Evolutionary conservation across 2,329 filamentous ascomycete species (phyloP).

Genomic region (Penicillium expansum): DNA sequence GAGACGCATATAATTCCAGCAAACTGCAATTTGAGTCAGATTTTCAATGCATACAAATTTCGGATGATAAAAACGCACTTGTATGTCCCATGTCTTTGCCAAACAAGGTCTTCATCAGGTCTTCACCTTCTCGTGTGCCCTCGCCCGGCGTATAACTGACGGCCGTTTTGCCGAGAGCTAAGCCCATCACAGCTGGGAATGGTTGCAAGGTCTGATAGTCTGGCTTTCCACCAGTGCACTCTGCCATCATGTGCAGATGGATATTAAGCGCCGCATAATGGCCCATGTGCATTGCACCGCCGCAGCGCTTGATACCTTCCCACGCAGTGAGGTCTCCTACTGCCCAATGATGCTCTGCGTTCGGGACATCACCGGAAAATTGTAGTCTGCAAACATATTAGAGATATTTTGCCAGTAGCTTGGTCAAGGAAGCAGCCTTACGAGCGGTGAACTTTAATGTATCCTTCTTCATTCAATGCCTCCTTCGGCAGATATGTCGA

Average conservation of each 20-base stretch:
- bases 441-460: slow-evolving; percentile 61
- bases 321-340: slow-evolving; percentile 68
- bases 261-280: slow-evolving; percentile 65
- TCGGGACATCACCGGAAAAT: slow-evolving; percentile 55
- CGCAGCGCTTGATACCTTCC: slow-evolving; percentile 78
- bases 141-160: slow-evolving; percentile 59
- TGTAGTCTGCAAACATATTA: slow-evolving; percentile 46
- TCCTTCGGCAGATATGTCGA: slow-evolving; percentile 60
- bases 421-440: neutral
- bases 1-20: slow-evolving; percentile 55
- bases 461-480: slow-evolving; percentile 62
- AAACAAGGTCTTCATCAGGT: slow-evolving; percentile 64
- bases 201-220: slow-evolving; percentile 52
- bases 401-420: neutral
- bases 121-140: slow-evolving; percentile 60
- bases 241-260: slow-evolving; percentile 58
- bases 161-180: slow-evolving; percentile 69
- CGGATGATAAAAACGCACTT: slow-evolving; percentile 49
- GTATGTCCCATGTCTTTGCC: slow-evolving; percentile 64
- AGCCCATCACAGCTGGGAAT: slow-evolving; percentile 64
- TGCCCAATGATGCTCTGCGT: slow-evolving; percentile 63
- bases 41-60: neutral
- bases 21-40: slow-evolving; percentile 42
- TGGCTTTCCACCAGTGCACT: slow-evolving; percentile 42
- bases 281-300: slow-evolving; percentile 72